A percentile compares a stretch with the other conserved stretches of the same genome.
Evolutionary conservation across 768 basidiomycete genomes (phyloP).

Genomic region (Leccinum truebloodii): DNA sequence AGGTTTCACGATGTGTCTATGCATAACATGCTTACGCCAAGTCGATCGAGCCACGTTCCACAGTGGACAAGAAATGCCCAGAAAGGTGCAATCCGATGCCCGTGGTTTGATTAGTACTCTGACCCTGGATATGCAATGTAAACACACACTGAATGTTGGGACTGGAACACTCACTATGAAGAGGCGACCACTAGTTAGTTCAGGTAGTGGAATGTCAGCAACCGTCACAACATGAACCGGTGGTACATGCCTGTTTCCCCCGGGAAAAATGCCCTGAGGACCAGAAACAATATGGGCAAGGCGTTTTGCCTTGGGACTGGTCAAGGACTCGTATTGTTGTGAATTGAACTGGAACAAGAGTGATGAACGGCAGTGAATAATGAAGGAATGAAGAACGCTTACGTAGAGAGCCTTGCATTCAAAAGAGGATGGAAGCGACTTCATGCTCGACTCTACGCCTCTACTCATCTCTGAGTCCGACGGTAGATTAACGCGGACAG

Average conservation of each 20-base stretch:
- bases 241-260: slow-evolving; percentile 1
- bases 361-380: not conserved
- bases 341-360: slow-evolving; percentile 11
- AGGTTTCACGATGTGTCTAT: not conserved
- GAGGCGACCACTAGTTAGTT: slow-evolving; percentile 11
- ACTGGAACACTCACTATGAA: slow-evolving; percentile 12
- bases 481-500: not conserved
- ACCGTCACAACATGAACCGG: not conserved
- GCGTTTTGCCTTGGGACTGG: not conserved
- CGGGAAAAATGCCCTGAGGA: slow-evolving; percentile 8
- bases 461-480: slow-evolving; percentile 10
- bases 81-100: slow-evolving; percentile 69
- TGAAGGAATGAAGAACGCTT: not conserved
- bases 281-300: slow-evolving; percentile 2
- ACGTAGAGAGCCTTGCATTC: slow-evolving; percentile 13
- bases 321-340: slow-evolving; percentile 5
- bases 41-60: slow-evolving; percentile 91
- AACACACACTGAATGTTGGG: not conserved
- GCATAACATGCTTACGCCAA: slow-evolving; percentile 56
- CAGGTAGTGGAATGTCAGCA: not conserved
- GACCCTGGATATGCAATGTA: slow-evolving; percentile 51
- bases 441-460: slow-evolving; percentile 10
- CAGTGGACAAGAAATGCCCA: slow-evolving; percentile 89
- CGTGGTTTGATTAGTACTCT: slow-evolving; percentile 89
- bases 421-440: slow-evolving; percentile 7